Evolutionary conservation across 2,329 filamentous ascomycete genomes (phyloP).

Genomic region (Paecilomyces formosus): DNA sequence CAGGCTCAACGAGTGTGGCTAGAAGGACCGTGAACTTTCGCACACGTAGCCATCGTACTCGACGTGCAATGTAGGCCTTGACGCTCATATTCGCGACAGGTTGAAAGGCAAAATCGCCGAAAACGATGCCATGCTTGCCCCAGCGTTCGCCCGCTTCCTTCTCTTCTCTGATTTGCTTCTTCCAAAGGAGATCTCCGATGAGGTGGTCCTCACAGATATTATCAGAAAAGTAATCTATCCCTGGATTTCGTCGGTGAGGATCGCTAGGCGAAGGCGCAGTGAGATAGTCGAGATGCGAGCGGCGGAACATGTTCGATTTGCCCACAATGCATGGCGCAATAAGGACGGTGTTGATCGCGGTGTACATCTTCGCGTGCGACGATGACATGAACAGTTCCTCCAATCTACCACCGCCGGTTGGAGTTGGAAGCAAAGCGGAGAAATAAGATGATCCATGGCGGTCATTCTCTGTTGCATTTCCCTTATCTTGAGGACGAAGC

Average conservation of each 20-base stretch:
- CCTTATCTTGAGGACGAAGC: slow-evolving; percentile 13
- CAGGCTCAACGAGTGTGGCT: slow-evolving; percentile 87
- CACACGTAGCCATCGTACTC: slow-evolving; percentile 85
- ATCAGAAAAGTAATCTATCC: slow-evolving; percentile 86
- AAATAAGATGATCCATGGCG: slow-evolving; percentile 2
- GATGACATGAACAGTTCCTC: slow-evolving; percentile 95
- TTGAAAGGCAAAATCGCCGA: slow-evolving; percentile 82
- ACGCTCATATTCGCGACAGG: slow-evolving; percentile 79
- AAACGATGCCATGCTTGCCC: slow-evolving; percentile 74
- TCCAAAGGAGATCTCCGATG: slow-evolving; percentile 88
- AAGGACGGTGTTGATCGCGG: slow-evolving; percentile 87
- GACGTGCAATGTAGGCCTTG: slow-evolving; percentile 66
- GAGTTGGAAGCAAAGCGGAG: slow-evolving; percentile 27
- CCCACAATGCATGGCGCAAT: slow-evolving; percentile 90
- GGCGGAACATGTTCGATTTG: slow-evolving; percentile 98
- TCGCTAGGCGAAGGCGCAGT: slow-evolving; percentile 47
- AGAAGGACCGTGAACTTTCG: slow-evolving; percentile 87
- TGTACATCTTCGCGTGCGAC: slow-evolving; percentile 94
- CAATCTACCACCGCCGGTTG: slow-evolving; percentile 65
- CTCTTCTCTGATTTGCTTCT: slow-evolving; percentile 33
- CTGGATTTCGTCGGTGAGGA: slow-evolving; percentile 44
- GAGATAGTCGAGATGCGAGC: slow-evolving; percentile 75
- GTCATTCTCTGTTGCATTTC: slow-evolving; percentile 4
- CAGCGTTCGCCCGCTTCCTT: slow-evolving; percentile 37
- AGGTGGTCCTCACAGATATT: slow-evolving; percentile 98